phyloP scores from a whole-genome alignment of 257 asterid species.

The Eucommia ulmoides region DNA sequence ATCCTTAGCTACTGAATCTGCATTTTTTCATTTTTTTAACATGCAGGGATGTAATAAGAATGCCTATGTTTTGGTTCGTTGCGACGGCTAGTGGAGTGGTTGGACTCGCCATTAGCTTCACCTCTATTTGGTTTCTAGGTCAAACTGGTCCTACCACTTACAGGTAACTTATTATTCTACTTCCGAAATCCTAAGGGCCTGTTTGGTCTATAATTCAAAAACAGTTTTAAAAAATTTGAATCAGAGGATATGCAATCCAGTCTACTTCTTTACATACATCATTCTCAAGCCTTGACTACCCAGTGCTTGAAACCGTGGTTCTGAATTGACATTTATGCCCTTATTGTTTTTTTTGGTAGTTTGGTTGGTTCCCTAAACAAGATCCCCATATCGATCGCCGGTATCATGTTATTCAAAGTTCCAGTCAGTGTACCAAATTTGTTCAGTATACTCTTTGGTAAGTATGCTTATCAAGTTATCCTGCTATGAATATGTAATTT shows the following conservation, averaged over 20 bases:
- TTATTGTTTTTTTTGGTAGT: conserved; percentile 21
- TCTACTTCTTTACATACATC: no score
- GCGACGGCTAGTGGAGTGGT: conserved; percentile 42
- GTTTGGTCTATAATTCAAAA: no score
- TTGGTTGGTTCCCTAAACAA: conserved; percentile 43
- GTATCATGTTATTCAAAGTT: conserved; percentile 30
- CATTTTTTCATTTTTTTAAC: conserved; percentile 3
- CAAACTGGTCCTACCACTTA: conserved; percentile 45
- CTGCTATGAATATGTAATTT: no score
- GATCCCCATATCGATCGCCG: conserved; percentile 38
- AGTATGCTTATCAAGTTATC: background rate
- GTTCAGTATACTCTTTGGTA: conserved; percentile 39
- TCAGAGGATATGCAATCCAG: no score
- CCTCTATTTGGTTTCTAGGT: conserved; percentile 39
- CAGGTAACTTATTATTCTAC: conserved; percentile 30
- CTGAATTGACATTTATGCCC: conserved; percentile 1
- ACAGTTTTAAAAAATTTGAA: no score
- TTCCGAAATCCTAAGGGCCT: no score
- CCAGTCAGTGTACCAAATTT: conserved; percentile 29
- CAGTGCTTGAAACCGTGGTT: background rate
- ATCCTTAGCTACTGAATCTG: no score
- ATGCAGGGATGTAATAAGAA: conserved; percentile 24
- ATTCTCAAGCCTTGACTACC: no score
- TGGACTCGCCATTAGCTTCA: conserved; percentile 43
- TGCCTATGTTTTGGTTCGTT: conserved; percentile 36